Conservation (phyloP, 139 green algal species). For the Coelastrella sp. region DNA sequence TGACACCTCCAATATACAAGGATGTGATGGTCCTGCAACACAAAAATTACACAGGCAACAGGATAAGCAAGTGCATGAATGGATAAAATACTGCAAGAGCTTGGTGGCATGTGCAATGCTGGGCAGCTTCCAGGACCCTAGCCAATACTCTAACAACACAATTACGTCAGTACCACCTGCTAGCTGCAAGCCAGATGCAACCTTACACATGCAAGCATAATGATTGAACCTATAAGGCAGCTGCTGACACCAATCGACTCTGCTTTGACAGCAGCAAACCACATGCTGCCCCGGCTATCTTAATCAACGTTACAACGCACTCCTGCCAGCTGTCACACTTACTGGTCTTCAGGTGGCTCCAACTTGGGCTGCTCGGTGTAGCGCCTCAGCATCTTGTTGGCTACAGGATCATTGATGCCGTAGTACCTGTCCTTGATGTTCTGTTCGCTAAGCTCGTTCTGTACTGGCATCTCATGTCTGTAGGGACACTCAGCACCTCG, state of each 20-base stretch:
- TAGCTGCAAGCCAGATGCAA: too few relatives aligned
- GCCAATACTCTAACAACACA: too few relatives aligned
- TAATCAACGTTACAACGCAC: background rate
- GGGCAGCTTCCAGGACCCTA: too few relatives aligned
- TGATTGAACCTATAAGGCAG: too few relatives aligned
- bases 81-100: too few relatives aligned
- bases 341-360: constrained; percentile 89
- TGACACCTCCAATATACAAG: constrained; percentile 92
- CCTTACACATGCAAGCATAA: too few relatives aligned
- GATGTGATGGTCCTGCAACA: constrained; percentile 85
- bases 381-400: constrained; percentile 90
- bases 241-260: too few relatives aligned
- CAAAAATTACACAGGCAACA: background rate
- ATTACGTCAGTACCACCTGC: too few relatives aligned
- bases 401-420: constrained; percentile 98
- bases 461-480: constrained; percentile 88
- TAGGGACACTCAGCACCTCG: constrained; percentile 97
- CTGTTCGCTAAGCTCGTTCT: constrained; percentile 88
- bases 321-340: background rate
- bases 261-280: too few relatives aligned
- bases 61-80: background rate
- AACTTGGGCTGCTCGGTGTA: constrained; percentile 81
- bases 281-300: background rate
- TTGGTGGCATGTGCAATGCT: too few relatives aligned
- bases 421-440: constrained; percentile 99